Evolutionary conservation across 1,139 yeast species (phyloP).

Genomic region (Yamadazyma trypodendri): DNA sequence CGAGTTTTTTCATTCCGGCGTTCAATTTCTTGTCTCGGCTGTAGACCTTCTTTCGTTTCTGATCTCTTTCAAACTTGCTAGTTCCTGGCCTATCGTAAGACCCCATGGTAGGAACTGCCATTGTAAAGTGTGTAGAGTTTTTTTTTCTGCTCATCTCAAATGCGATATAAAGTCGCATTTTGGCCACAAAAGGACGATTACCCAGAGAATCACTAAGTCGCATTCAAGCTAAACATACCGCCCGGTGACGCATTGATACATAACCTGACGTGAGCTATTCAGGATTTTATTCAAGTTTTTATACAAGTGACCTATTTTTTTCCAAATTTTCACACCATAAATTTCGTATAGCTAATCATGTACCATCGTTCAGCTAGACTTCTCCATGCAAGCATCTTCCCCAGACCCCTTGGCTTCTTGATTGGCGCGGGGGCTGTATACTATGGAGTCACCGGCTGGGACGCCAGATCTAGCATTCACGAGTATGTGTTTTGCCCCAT

Average conservation of each 20-base stretch:
- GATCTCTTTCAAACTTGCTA: slow-evolving; percentile 19
- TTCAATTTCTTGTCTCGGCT: slow-evolving; percentile 62
- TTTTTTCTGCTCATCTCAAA: slow-evolving; percentile 3
- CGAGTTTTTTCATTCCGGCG: slow-evolving; percentile 64
- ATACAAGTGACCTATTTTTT: too few species aligned
- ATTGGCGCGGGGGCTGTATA: slow-evolving; percentile 5
- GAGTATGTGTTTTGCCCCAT: slow-evolving; percentile 79
- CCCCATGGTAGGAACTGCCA: slow-evolving; percentile 19
- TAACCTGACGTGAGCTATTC: too few species aligned
- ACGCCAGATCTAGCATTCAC: slow-evolving; percentile 80
- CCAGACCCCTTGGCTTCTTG: slow-evolving; percentile 3
- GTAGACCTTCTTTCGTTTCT: slow-evolving; percentile 20
- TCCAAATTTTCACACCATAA: too few species aligned
- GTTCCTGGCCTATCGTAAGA: slow-evolving; percentile 21
- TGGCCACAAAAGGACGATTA: too few species aligned
- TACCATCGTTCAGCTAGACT: neutral
- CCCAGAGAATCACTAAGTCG: neutral
- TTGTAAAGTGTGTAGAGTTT: slow-evolving; percentile 2
- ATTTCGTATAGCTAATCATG: too few species aligned
- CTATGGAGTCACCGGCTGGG: slow-evolving; percentile 23
- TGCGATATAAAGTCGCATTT: neutral
- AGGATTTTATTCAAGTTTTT: too few species aligned
- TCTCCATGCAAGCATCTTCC: slow-evolving; percentile 3
- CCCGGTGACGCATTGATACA: neutral
- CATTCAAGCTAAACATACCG: too few species aligned